Conservation (phyloP, 345 rosid species). For the Populus simonii region DNA sequence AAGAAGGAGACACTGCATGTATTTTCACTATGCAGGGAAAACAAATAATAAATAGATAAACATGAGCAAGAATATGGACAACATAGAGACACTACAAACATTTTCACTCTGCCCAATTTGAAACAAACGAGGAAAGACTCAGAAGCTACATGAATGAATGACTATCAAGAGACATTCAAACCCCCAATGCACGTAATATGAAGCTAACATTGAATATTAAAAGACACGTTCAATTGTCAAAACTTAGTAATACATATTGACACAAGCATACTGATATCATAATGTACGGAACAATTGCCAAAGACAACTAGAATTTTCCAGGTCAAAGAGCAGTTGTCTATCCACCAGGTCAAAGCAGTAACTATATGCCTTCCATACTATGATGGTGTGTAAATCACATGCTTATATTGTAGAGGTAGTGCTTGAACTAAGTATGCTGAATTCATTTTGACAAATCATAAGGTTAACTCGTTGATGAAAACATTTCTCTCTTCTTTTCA, state of each 20-base stretch:
- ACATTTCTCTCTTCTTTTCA: not conserved
- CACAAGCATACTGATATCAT: too few relatives aligned
- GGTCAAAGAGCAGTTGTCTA: too few relatives aligned
- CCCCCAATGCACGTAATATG: not conserved
- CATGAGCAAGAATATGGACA: not conserved
- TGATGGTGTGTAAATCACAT: too few relatives aligned
- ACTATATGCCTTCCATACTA: too few relatives aligned
- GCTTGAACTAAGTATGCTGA: not conserved
- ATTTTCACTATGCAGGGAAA: not conserved
- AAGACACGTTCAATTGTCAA: not conserved
- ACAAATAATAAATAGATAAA: not conserved
- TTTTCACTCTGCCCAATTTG: not conserved
- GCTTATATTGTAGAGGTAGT: not conserved
- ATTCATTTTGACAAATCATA: not conserved
- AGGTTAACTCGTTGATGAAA: not conserved
- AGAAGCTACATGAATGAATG: not conserved
- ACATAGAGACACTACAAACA: not conserved
- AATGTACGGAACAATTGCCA: too few relatives aligned
- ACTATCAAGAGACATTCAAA: not conserved
- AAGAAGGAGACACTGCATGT: not conserved
- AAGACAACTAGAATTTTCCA: too few relatives aligned
- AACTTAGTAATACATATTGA: not conserved
- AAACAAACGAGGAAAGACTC: not conserved
- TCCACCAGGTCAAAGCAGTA: too few relatives aligned
- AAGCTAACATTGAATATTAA: not conserved